A percentile compares a stretch with the other conserved stretches of the same genome.
phyloP scores from a whole-genome alignment of 495 filamentous ascomycete species.

The Talaromyces ruber region DNA sequence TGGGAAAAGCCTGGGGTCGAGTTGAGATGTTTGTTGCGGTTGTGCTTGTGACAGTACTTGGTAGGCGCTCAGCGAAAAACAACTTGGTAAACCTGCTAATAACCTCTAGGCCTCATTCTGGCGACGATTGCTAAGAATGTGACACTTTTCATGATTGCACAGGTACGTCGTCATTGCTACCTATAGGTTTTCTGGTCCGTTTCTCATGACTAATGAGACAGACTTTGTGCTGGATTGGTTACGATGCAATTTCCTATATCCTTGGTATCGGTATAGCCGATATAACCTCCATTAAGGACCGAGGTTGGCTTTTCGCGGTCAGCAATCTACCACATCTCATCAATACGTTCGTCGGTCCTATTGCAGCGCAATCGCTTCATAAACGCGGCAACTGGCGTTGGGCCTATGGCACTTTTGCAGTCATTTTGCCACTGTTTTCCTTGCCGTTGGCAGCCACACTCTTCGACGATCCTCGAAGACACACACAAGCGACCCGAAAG shows the following conservation, averaged over 20 bases:
- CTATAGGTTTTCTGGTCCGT: not conserved
- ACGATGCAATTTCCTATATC: constrained; percentile 48
- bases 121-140: constrained; percentile 31
- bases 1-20: constrained; percentile 52
- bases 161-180: constrained; percentile 13
- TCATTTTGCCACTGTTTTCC: constrained; percentile 46
- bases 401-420: constrained; percentile 52
- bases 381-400: constrained; percentile 44
- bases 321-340: constrained; percentile 51
- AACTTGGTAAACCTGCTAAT: constrained; percentile 35
- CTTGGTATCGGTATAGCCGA: constrained; percentile 55
- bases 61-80: constrained; percentile 34
- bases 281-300: constrained; percentile 46
- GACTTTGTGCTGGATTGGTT: constrained; percentile 48
- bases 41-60: constrained; percentile 10
- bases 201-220: constrained; percentile 11
- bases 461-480: not conserved
- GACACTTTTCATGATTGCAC: constrained; percentile 30
- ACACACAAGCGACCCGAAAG: not conserved
- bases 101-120: constrained; percentile 41
- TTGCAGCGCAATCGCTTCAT: constrained; percentile 36
- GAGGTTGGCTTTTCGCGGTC: constrained; percentile 48
- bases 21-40: constrained; percentile 35
- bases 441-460: constrained; percentile 14
- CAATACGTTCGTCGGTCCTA: constrained; percentile 44